Percentiles rank a stretch among this genome's conserved stretches.
These are phyloP conservation scores for Neofusicoccum umdonicola DNA, from an alignment of 2,329 filamentous ascomycete species.

Conservation along the genomic window DNA sequence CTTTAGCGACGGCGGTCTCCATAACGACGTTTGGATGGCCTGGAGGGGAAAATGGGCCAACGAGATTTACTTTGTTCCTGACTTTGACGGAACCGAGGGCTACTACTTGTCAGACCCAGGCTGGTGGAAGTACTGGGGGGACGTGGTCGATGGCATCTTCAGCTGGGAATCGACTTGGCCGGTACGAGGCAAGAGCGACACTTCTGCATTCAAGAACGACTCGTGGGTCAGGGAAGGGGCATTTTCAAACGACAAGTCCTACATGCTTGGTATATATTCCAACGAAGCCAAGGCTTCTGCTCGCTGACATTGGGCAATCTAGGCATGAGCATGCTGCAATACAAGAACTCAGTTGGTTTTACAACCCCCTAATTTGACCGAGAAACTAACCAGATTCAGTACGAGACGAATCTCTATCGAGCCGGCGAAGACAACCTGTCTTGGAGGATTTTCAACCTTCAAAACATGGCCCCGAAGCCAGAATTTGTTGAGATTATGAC, in stretches of 20 bases:
- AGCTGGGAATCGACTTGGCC: conserved; percentile 43
- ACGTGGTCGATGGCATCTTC: conserved; percentile 36
- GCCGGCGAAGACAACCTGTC: conserved; percentile 35
- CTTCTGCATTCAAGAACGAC: conserved; percentile 23
- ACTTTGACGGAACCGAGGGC: conserved; percentile 24
- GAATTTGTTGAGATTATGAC: conserved; percentile 37
- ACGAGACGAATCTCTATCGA: conserved; percentile 32
- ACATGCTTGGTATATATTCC: conserved; percentile 29
- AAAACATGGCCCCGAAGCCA: conserved; percentile 26
- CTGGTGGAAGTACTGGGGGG: conserved; percentile 32
- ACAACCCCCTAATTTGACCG: too few relatives aligned
- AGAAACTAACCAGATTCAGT: not conserved
- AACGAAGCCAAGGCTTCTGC: too few relatives aligned
- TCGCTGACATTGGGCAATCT: not conserved
- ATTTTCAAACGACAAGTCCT: conserved; percentile 27
- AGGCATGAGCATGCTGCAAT: conserved; percentile 26
- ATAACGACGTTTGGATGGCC: not conserved
- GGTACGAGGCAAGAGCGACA: not conserved
- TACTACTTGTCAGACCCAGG: conserved; percentile 27
- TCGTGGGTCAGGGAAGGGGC: conserved; percentile 20
- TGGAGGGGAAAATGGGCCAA: not conserved
- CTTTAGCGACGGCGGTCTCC: not conserved
- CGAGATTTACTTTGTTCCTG: conserved; percentile 34
- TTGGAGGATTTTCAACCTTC: conserved; percentile 37
- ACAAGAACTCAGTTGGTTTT: conserved; percentile 26